These are phyloP conservation scores for Nitzschia sp. DNA, from an alignment of 108 stramenopile species.

Conservation along the genomic window DNA sequence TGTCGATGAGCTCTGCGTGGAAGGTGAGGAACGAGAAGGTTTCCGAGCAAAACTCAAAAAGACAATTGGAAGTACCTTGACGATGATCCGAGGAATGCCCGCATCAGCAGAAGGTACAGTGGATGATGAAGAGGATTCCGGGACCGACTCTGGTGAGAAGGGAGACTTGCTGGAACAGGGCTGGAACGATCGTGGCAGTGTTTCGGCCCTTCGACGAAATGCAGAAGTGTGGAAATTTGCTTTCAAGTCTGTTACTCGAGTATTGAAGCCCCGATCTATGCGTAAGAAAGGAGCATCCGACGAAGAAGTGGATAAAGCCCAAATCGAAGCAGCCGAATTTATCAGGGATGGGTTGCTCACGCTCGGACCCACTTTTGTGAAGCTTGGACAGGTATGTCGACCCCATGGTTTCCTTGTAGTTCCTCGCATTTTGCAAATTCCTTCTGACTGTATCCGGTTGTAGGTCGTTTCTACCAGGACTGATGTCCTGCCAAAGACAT, in stretches of 20 bases:
- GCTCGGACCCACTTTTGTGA: conserved; percentile 95
- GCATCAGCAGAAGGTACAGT: conserved; percentile 31
- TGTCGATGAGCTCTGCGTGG: conserved; percentile 64
- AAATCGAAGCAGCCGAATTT: conserved; percentile 77
- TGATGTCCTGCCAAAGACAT: conserved; percentile 88
- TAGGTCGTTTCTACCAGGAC: conserved; percentile 65
- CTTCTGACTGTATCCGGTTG: background rate
- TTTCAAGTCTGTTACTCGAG: conserved; percentile 73
- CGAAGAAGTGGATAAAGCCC: conserved; percentile 63
- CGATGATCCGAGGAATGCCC: conserved; percentile 43
- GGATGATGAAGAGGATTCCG: conserved; percentile 4
- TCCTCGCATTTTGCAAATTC: background rate
- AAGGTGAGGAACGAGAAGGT: conserved; percentile 51
- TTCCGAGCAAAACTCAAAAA: conserved; percentile 57
- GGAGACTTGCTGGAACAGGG: conserved; percentile 82
- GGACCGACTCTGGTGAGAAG: conserved; percentile 29
- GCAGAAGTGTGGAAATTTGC: conserved; percentile 92
- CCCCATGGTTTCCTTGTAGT: background rate
- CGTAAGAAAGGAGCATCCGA: conserved; percentile 65
- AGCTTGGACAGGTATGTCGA: conserved; percentile 70
- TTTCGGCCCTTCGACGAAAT: conserved; percentile 66
- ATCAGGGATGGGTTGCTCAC: conserved; percentile 84
- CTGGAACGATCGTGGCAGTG: conserved; percentile 73
- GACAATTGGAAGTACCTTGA: conserved; percentile 52
- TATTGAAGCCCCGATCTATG: conserved; percentile 72